These are phyloP conservation scores for Xylaria hypoxylon DNA, from an alignment of 2,329 filamentous ascomycete genomes.

Conservation along the genomic window DNA sequence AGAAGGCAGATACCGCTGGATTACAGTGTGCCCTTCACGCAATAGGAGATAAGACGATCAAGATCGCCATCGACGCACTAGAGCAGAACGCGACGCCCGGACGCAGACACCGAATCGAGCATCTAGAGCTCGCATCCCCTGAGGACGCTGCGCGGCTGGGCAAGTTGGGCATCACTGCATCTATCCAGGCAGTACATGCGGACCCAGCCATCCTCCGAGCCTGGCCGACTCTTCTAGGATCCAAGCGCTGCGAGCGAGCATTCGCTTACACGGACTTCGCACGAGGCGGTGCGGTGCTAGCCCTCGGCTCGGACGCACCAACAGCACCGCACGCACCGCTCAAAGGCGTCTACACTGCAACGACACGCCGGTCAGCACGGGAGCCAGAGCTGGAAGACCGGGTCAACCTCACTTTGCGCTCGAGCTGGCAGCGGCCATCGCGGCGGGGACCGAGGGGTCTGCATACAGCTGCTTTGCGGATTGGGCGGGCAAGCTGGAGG, in stretches of 20 bases:
- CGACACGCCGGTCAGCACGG: conserved; percentile 57
- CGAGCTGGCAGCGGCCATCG: conserved; percentile 55
- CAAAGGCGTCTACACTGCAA: conserved; percentile 60
- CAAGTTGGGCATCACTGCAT: conserved; percentile 69
- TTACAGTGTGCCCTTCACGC: conserved; percentile 74
- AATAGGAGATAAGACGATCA: conserved; percentile 71
- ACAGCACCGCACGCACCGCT: conserved; percentile 59
- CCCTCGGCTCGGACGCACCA: conserved; percentile 60
- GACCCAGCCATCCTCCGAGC: conserved; percentile 71
- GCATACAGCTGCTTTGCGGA: conserved; percentile 61
- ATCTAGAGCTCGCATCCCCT: conserved; percentile 68
- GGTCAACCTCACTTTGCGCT: conserved; percentile 58
- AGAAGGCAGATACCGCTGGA: conserved; percentile 63
- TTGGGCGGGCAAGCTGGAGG: conserved; percentile 57
- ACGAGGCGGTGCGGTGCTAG: conserved; percentile 57
- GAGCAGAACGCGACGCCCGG: conserved; percentile 56
- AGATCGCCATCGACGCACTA: conserved; percentile 68
- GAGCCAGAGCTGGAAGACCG: conserved; percentile 52
- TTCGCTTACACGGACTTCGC: conserved; percentile 74
- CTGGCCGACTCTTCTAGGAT: conserved; percentile 69
- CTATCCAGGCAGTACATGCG: conserved; percentile 68
- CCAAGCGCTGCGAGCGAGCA: conserved; percentile 64
- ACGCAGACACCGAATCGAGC: conserved; percentile 72
- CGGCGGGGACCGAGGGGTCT: conserved; percentile 56
- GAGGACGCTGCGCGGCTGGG: conserved; percentile 69